Evolutionary conservation across 805 yeast species (phyloP).

Genomic region (Barnettozyma sp.): DNA sequence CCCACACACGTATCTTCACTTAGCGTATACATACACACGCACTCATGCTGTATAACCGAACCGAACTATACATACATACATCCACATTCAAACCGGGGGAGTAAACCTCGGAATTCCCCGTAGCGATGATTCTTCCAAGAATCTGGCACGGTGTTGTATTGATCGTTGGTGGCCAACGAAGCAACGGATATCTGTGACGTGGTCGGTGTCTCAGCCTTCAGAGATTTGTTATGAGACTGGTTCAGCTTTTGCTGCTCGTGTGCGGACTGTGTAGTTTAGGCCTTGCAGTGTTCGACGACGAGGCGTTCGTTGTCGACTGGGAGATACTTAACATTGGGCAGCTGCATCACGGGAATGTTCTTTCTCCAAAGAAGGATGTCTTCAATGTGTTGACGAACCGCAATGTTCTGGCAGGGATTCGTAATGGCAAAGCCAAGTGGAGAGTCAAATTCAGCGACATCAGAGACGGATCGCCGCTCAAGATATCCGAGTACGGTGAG

Average conservation of each 20-base stretch:
- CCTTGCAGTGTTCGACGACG: conserved; percentile 37
- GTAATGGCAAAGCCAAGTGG: conserved; percentile 31
- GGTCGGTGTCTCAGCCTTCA: too few relatives aligned
- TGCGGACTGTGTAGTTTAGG: not conserved
- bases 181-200: too few relatives aligned
- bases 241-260: not conserved
- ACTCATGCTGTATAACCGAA: too few relatives aligned
- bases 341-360: conserved; percentile 20
- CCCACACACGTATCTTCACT: too few relatives aligned
- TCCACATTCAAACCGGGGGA: too few relatives aligned
- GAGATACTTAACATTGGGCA: conserved; percentile 40
- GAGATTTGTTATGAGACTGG: conserved; percentile 1
- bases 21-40: too few relatives aligned
- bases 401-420: conserved; percentile 29
- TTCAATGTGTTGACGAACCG: conserved; percentile 26
- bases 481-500: conserved; percentile 9
- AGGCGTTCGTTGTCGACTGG: conserved; percentile 53
- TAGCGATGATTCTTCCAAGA: too few relatives aligned
- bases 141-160: too few relatives aligned
- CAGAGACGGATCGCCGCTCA: conserved; percentile 14
- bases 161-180: too few relatives aligned
- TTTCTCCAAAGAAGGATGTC: conserved; percentile 14
- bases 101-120: too few relatives aligned
- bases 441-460: conserved; percentile 24
- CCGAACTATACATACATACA: too few relatives aligned